phyloP scores from a whole-genome alignment of 768 basidiomycete species.

The Tylopilus intermedius region DNA sequence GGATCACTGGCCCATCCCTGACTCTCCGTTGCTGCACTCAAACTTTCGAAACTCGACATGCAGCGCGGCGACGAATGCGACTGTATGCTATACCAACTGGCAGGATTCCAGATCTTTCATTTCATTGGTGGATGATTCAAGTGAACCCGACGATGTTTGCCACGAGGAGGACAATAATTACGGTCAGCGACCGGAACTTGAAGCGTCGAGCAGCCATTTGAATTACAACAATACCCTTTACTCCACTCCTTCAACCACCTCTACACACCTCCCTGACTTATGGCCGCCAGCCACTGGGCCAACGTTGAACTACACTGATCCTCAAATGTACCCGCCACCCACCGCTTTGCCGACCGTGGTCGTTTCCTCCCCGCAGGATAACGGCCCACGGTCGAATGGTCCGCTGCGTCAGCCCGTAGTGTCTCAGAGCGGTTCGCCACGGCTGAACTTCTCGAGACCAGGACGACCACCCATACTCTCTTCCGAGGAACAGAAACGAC shows the following conservation, averaged over 20 bases:
- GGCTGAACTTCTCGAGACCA: constrained; percentile 62
- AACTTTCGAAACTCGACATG: constrained; percentile 41
- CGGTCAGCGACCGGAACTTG: constrained; percentile 5
- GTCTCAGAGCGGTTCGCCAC: constrained; percentile 25
- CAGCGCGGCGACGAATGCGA: constrained; percentile 29
- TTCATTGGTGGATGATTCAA: constrained; percentile 28
- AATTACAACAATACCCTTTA: too few species aligned
- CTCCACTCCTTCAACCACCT: not conserved
- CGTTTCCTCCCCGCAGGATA: constrained; percentile 43
- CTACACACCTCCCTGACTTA: constrained; percentile 8
- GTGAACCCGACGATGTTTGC: constrained; percentile 30
- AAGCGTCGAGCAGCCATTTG: constrained; percentile 18
- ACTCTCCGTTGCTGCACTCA: constrained; percentile 47
- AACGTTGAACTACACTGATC: constrained; percentile 3
- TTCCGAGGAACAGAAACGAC: constrained; percentile 37
- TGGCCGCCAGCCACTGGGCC: constrained; percentile 13
- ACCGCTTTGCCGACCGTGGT: constrained; percentile 49
- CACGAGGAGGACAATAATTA: constrained; percentile 40
- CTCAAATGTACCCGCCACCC: constrained; percentile 12
- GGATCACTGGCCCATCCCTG: constrained; percentile 22
- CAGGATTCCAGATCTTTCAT: constrained; percentile 26
- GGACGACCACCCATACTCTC: constrained; percentile 41
- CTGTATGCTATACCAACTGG: constrained; percentile 1
- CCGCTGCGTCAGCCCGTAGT: constrained; percentile 40
- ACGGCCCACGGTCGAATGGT: constrained; percentile 16